Percentiles rank a stretch among this genome's conserved stretches.
Conservation (phyloP, 192 early-diverging fungal species). For the Lobosporangium transversale region DNA sequence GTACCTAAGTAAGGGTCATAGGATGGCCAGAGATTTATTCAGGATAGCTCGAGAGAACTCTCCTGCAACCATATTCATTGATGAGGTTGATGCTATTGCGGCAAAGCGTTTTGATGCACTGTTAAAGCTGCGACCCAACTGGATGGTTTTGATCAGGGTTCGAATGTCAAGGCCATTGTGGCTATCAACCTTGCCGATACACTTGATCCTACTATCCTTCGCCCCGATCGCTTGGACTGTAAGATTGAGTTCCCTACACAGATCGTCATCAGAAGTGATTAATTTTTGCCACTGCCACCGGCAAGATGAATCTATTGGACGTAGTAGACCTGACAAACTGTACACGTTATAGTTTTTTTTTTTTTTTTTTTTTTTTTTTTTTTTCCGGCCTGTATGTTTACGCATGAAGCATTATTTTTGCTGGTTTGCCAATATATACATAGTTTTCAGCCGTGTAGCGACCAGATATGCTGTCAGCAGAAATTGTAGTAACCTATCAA, state of each 20-base stretch:
- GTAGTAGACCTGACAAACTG: conserved; percentile 99
- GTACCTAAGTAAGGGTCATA: conserved; percentile 97
- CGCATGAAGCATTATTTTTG: neutral
- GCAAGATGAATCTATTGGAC: conserved; percentile 97
- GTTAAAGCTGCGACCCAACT: conserved; percentile 97
- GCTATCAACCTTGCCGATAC: conserved; percentile 98
- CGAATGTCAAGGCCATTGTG: conserved; percentile 99
- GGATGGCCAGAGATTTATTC: conserved; percentile 98
- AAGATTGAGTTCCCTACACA: conserved; percentile 99
- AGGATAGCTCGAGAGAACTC: conserved; percentile 96
- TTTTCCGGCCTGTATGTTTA: neutral
- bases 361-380: neutral
- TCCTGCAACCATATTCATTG: conserved; percentile 97
- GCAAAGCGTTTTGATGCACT: conserved; percentile 99
- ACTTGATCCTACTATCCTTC: conserved; percentile 94
- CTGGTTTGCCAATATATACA: neutral
- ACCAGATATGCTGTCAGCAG: conserved; percentile 96
- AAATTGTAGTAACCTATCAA: conserved; percentile 98
- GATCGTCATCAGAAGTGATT: conserved; percentile 97
- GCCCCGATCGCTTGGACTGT: conserved; percentile 96
- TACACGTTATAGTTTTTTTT: conserved; percentile 48
- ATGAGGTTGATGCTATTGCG: conserved; percentile 98
- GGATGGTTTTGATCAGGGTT: conserved; percentile 99
- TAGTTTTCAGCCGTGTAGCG: conserved; percentile 84
- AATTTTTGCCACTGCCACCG: conserved; percentile 95